A percentile compares a stretch with the other conserved stretches of the same genome.
Evolutionary conservation across 148 eudicot genomes (phyloP).

Genomic region (Mesembryanthemum crystallinum): DNA sequence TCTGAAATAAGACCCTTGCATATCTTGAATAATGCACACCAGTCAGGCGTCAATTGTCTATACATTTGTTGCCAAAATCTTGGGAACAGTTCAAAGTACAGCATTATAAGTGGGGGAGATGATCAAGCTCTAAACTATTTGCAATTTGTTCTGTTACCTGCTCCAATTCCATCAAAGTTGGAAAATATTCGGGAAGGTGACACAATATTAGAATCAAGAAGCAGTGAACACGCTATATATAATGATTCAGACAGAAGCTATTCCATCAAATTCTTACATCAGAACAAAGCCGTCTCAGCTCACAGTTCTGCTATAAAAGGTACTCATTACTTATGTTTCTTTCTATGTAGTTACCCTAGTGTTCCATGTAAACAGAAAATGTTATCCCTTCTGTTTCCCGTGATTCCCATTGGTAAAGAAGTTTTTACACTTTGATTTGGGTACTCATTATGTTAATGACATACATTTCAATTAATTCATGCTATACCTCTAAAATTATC

Average conservation of each 20-base stretch:
- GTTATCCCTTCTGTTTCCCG: not conserved
- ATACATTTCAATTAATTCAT: too few species aligned
- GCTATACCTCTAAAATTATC: too few species aligned
- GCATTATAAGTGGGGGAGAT: constrained; percentile 83
- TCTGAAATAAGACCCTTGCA: constrained; percentile 46
- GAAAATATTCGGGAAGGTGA: constrained; percentile 24
- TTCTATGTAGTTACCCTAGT: not conserved
- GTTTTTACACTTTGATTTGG: not conserved
- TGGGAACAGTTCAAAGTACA: constrained; percentile 32
- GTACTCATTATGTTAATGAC: too few species aligned
- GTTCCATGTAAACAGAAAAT: not conserved
- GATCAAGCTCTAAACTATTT: constrained; percentile 79
- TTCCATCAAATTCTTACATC: constrained; percentile 40
- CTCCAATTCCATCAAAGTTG: constrained; percentile 21
- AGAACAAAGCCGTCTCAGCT: constrained; percentile 62
- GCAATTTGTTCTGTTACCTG: constrained; percentile 44
- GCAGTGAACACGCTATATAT: constrained; percentile 10
- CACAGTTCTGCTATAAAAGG: constrained; percentile 97
- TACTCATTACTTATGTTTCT: constrained; percentile 14
- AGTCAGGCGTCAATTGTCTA: constrained; percentile 94
- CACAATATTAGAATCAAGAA: constrained; percentile 13
- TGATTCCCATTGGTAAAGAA: not conserved
- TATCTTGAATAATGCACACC: constrained; percentile 67
- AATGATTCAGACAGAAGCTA: constrained; percentile 35
- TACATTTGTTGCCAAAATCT: constrained; percentile 36